phyloP scores from a whole-genome alignment of 2,329 filamentous ascomycete species.

The Microcyclospora tardicrescens region DNA sequence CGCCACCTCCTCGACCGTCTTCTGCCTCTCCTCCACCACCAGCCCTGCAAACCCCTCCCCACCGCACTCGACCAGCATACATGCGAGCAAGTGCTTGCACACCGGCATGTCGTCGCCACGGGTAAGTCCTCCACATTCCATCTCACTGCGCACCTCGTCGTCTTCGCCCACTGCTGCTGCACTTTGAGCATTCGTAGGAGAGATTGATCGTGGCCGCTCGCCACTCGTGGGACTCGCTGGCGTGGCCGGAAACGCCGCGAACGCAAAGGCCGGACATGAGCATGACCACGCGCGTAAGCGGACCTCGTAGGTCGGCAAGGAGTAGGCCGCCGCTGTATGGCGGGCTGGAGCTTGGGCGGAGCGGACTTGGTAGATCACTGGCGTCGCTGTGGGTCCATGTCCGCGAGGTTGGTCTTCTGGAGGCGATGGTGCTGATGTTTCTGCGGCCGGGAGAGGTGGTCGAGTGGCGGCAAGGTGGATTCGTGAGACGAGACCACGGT shows the following conservation, averaged over 20 bases:
- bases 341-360: constrained; percentile 34
- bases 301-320: constrained; percentile 49
- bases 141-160: background rate
- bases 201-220: background rate
- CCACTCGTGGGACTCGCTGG: background rate
- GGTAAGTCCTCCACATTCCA: constrained; percentile 38
- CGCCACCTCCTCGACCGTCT: constrained; percentile 55
- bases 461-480: constrained; percentile 25
- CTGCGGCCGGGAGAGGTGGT: constrained; percentile 47
- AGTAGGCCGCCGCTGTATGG: no score
- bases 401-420: no score
- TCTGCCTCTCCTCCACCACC: constrained; percentile 42
- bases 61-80: constrained; percentile 59
- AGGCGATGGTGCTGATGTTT: background rate
- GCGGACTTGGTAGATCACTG: constrained; percentile 45
- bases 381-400: background rate
- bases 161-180: background rate
- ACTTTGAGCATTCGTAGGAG: no score
- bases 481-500: constrained; percentile 57
- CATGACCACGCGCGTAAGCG: constrained; percentile 72
- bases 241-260: constrained; percentile 48
- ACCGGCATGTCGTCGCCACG: constrained; percentile 34
- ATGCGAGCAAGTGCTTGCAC: constrained; percentile 87
- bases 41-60: constrained; percentile 40
- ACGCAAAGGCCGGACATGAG: constrained; percentile 71